Evolutionary conservation across 1,139 yeast genomes (phyloP), one percentile per base, ranked within the genome.

Genomic region (Pichia sp.): DNA sequence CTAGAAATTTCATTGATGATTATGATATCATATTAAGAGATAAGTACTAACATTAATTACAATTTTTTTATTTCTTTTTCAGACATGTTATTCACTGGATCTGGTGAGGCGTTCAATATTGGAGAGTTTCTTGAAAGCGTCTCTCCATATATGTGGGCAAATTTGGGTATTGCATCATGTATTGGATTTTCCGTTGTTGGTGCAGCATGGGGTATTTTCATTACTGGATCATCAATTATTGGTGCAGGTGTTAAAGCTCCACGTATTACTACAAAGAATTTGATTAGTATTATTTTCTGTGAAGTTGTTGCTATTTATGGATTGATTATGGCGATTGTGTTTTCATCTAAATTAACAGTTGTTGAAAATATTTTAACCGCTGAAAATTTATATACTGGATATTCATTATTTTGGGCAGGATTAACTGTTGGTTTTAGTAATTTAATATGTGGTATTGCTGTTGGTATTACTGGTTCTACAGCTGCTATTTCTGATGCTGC

Each of bases 171-270:
- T 51, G 82, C 84, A n/a, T 65, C 80, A 43, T 91, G 98, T 65
- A 88, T 93, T 55, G 97, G 98, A 13, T 73, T 93, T 48, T 81
- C 94, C 42, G 97, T 93, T 16, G 83, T 89, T 35, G 99, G 98
- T 33, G 98, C 98, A 16, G 98, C 98, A 11, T 91, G 98, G 97
- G 99, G 99, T 50, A 93, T 93, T 52, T 93, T 91, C 63, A 77
- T 93, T 48, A 91, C 97, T 1, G 99, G 99, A 31, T 74, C 96
- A 1, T 80, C 96, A 31, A 86, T 93, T 53, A 68, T 93, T 48
- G 99, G 99, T 53, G 98, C 98, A 5, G 98, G 98, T 68, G 96
- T 93, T 48, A 86, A 86, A 63, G 91, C 95, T 5, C 98, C 98
- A 37, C 72, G 97, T 61, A 93, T 93, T 62, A 89, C 97, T 36